Evolutionary conservation across 192 early-diverging fungal genomes (phyloP), one percentile per base, ranked within the genome.

Genomic region (Bifiguratus adelaidae): DNA sequence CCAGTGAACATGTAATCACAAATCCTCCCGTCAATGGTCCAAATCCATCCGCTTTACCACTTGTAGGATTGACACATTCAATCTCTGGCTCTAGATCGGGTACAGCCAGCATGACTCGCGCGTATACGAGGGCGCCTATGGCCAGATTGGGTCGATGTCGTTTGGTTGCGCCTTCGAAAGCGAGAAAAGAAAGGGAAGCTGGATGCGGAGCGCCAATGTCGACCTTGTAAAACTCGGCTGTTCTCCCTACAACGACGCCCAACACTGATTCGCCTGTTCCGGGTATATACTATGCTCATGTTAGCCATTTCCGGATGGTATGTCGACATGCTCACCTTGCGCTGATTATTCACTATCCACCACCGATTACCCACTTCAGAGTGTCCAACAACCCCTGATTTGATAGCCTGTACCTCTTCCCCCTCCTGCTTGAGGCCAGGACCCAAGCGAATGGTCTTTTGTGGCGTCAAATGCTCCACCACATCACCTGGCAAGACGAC

Each of bases 11-110:
- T 52, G 77, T 82, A 42, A 91, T 70, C 25, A 87, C 60, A 47
- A 80, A 86, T 8, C 93, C 93, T 18, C 60, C 73, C 44, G 81
- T 77, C 30, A 99, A 66, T 67, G 89, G 88, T 21, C 95, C 95
- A 66, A 73, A 97, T 7, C 92, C 93, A 50, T 91, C 89, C 0
- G 88, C 75, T 52, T 84, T 88, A 27, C 81, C 81, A 0, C 84
- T 81, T 12, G 76, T 60, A 7, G 84, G 81, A 53, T 91, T 89
- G 33, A 82, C 58, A 67, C 96, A 99, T 49, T 93, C 87, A 12
- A 99, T 56, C 51, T 99, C 96, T 7, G 96, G 88, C 30, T 99
- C 94, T 91, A 99, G 95, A 63, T 96, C 89, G 50, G 78, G 83
- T 68, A 95, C 88, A 22, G 96, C 94, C 26, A 92, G 59, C 6